Percentiles rank a stretch among this genome's conserved stretches.
phyloP scores from a whole-genome alignment of 1,139 yeast genomes.

The Suzukiozyma palmioleophila region DNA sequence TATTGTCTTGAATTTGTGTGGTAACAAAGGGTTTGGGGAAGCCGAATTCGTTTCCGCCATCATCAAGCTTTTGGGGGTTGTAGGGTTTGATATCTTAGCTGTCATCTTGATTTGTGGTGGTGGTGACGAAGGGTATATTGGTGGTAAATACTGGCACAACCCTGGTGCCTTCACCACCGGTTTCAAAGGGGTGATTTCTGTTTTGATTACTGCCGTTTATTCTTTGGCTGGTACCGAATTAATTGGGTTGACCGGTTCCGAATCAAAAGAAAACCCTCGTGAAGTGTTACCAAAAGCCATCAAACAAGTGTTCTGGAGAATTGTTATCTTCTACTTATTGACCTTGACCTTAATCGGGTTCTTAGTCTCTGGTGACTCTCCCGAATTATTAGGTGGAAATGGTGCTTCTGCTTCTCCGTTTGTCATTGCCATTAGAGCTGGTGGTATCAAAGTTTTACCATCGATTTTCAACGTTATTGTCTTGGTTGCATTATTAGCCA shows the following conservation, averaged over 20 bases:
- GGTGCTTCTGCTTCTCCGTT: slow-evolving; percentile 39
- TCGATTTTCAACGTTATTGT: slow-evolving; percentile 42
- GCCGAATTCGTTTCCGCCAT: slow-evolving; percentile 60
- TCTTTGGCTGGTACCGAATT: slow-evolving; percentile 45
- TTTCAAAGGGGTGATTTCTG: slow-evolving; percentile 48
- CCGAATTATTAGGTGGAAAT: slow-evolving; percentile 27
- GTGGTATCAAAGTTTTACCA: slow-evolving; percentile 39
- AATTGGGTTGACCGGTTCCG: slow-evolving; percentile 38
- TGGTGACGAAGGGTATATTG: slow-evolving; percentile 51
- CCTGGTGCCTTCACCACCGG: slow-evolving; percentile 66
- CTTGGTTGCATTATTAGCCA: slow-evolving; percentile 37
- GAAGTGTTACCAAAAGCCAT: slow-evolving; percentile 38
- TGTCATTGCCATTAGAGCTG: slow-evolving; percentile 40
- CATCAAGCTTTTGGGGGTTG: slow-evolving; percentile 57
- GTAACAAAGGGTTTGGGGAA: slow-evolving; percentile 64
- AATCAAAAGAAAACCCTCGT: slow-evolving; percentile 36
- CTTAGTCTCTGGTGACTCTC: slow-evolving; percentile 32
- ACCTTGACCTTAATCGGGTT: slow-evolving; percentile 40
- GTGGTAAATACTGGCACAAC: slow-evolving; percentile 51
- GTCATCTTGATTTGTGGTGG: slow-evolving; percentile 68
- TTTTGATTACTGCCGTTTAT: slow-evolving; percentile 39
- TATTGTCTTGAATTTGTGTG: slow-evolving; percentile 51
- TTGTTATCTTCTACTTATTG: slow-evolving; percentile 36
- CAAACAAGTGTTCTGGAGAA: slow-evolving; percentile 42
- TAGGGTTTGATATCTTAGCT: slow-evolving; percentile 69